Evolutionary conservation across 495 filamentous ascomycete species (phyloP), one percentile per base, ranked within the genome.

Genomic region (Hypoxylon fragiforme): DNA sequence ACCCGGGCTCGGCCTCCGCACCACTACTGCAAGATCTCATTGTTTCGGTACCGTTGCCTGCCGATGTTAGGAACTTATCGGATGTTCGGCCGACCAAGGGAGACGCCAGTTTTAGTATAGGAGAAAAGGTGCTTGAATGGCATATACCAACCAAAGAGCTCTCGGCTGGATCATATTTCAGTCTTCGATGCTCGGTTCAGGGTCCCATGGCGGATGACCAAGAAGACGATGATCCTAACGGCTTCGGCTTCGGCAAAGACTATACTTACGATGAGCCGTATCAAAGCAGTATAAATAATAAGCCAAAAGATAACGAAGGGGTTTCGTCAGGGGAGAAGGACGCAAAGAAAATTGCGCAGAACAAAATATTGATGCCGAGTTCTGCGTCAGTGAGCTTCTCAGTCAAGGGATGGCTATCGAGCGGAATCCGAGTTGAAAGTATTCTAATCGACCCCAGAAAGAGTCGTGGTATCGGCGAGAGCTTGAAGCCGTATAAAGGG

Each of bases 401-500:
- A 20, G 90, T 97, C 11, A 91, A 90, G 68, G 95, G 95, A 9
- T 97, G 94, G 94, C 73, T 97, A 55, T 85, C 91, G 4, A 97
- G 94, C 65, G 94, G 94, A 20, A 86, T 99, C 51, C 91, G 84
- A 65, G 91, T 99, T 2, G 94, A 97, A 44, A 91, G 89, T 62
- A 79, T 99, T 44, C 78, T 82, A 26, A 78, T 99, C 38, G 91
- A 97, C 64, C 75, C 81, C n/a, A 85, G 89, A 60, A 91, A 85
- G 74, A 95, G 90, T 71, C 80, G 86, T 21, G 94, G 94, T 2
- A 55, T 99, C 8, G 91, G 90, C 0, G 89, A 95, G 60, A 83
- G 86, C 8, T 82, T 97, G 35, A 92, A 89, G 70, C 94, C 95
- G 32, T 99, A 95, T 70, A 99, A 97, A 75, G 95, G 94, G 9